Conservation (phyloP, 2,329 filamentous ascomycete genomes). For the Xylaria digitata region DNA sequence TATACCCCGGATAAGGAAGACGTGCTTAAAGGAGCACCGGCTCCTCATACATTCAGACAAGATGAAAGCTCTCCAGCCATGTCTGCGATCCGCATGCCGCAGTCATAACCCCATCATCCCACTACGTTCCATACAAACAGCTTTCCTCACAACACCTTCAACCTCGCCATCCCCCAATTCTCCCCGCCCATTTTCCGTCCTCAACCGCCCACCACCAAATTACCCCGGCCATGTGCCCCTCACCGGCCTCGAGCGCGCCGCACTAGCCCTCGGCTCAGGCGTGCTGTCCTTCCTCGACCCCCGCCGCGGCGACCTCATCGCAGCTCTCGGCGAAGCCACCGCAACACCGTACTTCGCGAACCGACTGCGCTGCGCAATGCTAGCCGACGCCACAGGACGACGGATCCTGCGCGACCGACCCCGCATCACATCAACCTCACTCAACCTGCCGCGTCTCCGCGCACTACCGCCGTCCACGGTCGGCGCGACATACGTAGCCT, state of each 20-base stretch:
- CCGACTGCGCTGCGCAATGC: slow-evolving; percentile 92
- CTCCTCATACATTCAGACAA: slow-evolving; percentile 18
- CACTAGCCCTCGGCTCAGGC: slow-evolving; percentile 74
- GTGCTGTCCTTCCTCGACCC: slow-evolving; percentile 77
- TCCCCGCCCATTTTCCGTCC: slow-evolving; percentile 75
- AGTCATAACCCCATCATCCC: slow-evolving; percentile 15
- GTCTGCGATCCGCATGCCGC: slow-evolving; percentile 32
- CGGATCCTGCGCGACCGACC: slow-evolving; percentile 91
- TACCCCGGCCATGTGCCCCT: slow-evolving; percentile 95
- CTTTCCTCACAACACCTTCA: slow-evolving; percentile 19
- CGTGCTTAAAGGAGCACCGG: slow-evolving; percentile 1
- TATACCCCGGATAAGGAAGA: neutral
- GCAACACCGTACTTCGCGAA: slow-evolving; percentile 95
- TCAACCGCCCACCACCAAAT: slow-evolving; percentile 85
- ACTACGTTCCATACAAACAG: slow-evolving; percentile 1
- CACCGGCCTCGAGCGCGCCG: slow-evolving; percentile 78
- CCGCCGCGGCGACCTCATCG: slow-evolving; percentile 89
- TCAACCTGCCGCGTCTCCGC: slow-evolving; percentile 76
- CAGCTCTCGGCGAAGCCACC: slow-evolving; percentile 92
- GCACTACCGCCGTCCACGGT: slow-evolving; percentile 77
- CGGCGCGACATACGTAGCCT: slow-evolving; percentile 83
- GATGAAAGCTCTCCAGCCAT: slow-evolving; percentile 44
- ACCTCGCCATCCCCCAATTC: neutral
- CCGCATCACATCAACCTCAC: slow-evolving; percentile 81
- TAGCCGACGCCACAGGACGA: slow-evolving; percentile 82